Percentiles rank a stretch among this genome's conserved stretches.
These are phyloP conservation scores for Acanthochlamys bracteata DNA, from an alignment of 106 monocot species.

Conservation along the genomic window DNA sequence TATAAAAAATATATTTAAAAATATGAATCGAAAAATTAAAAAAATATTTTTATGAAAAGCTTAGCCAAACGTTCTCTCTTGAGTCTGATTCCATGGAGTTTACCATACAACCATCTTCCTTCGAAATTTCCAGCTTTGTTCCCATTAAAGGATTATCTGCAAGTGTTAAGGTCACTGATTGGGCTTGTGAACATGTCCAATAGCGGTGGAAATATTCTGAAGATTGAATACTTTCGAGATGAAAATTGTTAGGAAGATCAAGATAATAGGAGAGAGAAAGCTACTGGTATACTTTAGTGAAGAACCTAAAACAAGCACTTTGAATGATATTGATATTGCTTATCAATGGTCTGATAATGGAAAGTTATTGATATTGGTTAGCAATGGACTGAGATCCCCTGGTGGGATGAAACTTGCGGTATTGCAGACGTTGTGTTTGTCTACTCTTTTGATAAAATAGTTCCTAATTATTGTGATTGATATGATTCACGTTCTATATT, in stretches of 20 bases:
- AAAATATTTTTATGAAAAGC: no score
- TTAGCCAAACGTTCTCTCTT: no score
- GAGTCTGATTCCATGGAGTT: slow-evolving; percentile 21
- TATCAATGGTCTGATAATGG: slow-evolving; percentile 22
- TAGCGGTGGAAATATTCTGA: slow-evolving; percentile 25
- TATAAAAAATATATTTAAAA: no score
- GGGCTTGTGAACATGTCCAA: slow-evolving; percentile 46
- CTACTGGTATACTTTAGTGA: slow-evolving; percentile 33
- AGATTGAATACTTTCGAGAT: slow-evolving; percentile 4
- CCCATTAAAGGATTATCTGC: slow-evolving; percentile 11
- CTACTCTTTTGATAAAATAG: slow-evolving; percentile 15
- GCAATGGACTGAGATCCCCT: no score
- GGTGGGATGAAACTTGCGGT: slow-evolving; percentile 25
- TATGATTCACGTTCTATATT: no score
- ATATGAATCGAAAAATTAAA: no score
- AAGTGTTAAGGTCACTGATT: slow-evolving; percentile 22
- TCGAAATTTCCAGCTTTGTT: slow-evolving; percentile 39
- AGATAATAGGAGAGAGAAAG: slow-evolving; percentile 36
- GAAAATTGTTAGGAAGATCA: neutral
- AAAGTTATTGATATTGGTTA: slow-evolving; percentile 23
- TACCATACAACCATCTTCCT: slow-evolving; percentile 30
- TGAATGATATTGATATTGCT: slow-evolving; percentile 20
- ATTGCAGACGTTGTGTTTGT: slow-evolving; percentile 22
- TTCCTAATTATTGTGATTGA: no score
- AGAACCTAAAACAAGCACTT: slow-evolving; percentile 17